These are phyloP conservation scores for Comarum palustre DNA, from an alignment of 306 rosid species.

Conservation along the genomic window DNA sequence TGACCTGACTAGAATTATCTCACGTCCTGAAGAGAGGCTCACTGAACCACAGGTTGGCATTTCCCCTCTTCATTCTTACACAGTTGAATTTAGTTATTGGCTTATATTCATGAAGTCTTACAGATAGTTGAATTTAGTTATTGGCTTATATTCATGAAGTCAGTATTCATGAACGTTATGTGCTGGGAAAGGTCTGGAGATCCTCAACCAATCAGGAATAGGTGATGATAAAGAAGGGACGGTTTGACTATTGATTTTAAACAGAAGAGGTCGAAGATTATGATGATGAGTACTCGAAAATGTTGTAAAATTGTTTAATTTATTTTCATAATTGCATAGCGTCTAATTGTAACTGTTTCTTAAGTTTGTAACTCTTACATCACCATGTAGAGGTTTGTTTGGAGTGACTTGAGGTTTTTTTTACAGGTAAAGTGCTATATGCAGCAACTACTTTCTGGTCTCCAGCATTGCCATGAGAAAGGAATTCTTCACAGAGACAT, in stretches of 20 bases:
- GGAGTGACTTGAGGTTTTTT: neutral
- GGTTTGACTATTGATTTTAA: neutral
- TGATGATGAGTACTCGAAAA: neutral
- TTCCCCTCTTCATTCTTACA: neutral
- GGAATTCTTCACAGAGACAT: constrained; percentile 70
- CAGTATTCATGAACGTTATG: neutral
- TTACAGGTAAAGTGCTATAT: constrained; percentile 73
- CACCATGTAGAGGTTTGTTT: neutral
- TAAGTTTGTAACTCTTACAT: neutral
- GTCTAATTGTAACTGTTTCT: neutral
- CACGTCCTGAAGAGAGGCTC: constrained; percentile 47
- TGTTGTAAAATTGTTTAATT: neutral
- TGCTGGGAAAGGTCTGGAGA: neutral
- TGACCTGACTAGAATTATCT: constrained; percentile 55
- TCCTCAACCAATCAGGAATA: neutral
- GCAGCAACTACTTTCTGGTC: constrained; percentile 74
- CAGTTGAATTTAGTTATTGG: neutral
- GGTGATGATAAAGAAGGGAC: neutral
- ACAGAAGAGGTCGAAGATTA: neutral
- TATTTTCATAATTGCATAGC: neutral
- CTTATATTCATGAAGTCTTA: neutral
- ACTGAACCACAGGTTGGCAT: constrained; percentile 58
- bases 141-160: neutral
- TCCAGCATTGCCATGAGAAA: constrained; percentile 58
- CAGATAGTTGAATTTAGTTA: neutral